Evolutionary conservation across 306 rosid genomes (phyloP).

Genomic region (Ziziphus jujuba): DNA sequence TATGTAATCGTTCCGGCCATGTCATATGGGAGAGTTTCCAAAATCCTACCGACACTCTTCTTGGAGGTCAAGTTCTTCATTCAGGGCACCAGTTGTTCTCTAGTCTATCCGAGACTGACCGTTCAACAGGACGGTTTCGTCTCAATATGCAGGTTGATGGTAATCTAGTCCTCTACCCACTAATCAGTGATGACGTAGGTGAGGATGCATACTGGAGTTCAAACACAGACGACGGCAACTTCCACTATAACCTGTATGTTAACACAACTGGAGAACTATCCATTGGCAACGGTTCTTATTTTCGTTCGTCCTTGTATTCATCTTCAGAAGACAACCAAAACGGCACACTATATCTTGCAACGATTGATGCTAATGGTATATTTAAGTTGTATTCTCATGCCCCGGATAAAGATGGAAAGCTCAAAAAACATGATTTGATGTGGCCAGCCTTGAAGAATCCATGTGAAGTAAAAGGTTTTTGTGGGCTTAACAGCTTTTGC

Average conservation of each 20-base stretch:
- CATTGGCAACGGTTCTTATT: not conserved
- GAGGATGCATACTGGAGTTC: conserved; percentile 10
- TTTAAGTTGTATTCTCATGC: conserved; percentile 10
- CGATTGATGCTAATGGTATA: conserved; percentile 10
- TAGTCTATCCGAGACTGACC: conserved; percentile 2
- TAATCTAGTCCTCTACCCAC: conserved; percentile 12
- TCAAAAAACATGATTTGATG: not conserved
- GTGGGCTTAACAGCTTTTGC: conserved; percentile 31
- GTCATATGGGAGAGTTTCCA: conserved; percentile 20
- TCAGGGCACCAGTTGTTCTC: not conserved
- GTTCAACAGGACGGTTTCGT: conserved; percentile 6
- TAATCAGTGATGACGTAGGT: not conserved
- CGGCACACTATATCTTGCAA: conserved; percentile 3
- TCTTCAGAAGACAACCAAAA: not conserved
- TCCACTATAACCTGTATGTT: not conserved
- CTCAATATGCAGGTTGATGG: conserved; percentile 19
- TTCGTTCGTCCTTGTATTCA: rapidly evolving
- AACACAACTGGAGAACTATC: not conserved
- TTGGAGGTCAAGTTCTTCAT: conserved; percentile 11
- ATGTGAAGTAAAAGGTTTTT: conserved; percentile 16
- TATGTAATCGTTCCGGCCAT: not conserved
- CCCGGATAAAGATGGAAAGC: too few species aligned
- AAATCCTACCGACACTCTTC: conserved; percentile 15
- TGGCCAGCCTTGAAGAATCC: not conserved
- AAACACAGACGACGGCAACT: not conserved